Percentiles rank a stretch among this genome's conserved stretches.
phyloP scores from a whole-genome alignment of 108 stramenopile genomes.

The Fragilariopsis cylindrus region DNA sequence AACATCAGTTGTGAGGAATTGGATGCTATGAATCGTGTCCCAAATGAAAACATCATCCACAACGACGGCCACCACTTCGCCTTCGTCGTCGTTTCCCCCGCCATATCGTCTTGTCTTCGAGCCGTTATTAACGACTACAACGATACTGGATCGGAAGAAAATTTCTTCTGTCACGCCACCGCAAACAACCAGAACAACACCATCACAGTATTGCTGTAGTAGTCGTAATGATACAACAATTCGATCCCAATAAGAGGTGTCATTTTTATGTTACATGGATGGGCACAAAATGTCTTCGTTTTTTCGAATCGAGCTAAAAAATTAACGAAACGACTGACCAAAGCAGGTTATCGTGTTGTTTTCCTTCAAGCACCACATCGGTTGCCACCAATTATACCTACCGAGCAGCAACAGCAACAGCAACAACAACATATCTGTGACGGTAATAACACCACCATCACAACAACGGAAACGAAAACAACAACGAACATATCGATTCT shows the following conservation, averaged over 20 bases:
- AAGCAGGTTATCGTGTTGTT: slow-evolving; percentile 47
- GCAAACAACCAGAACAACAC: too few species aligned
- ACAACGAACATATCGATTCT: background rate
- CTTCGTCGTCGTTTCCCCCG: background rate
- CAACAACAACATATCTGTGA: background rate
- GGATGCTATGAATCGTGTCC: too few species aligned
- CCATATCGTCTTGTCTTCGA: background rate
- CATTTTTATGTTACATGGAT: slow-evolving; percentile 49
- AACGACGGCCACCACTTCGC: too few species aligned
- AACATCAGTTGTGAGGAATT: too few species aligned
- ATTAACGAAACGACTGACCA: slow-evolving; percentile 41
- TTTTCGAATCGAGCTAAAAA: slow-evolving; percentile 41
- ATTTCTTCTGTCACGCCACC: too few species aligned
- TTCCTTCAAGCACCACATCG: slow-evolving; percentile 50
- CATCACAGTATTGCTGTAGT: too few species aligned
- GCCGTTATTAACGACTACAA: background rate
- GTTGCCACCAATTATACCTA: slow-evolving; percentile 26
- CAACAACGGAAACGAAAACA: slow-evolving; percentile 26
- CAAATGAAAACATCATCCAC: too few species aligned
- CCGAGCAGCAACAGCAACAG: background rate
- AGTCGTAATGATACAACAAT: too few species aligned
- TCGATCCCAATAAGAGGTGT: background rate
- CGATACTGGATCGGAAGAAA: background rate
- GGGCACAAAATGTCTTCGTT: slow-evolving; percentile 56
- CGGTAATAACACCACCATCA: slow-evolving; percentile 21